Evolutionary conservation across 441 rosid genomes (phyloP).

Genomic region (Populus trichocarpa): DNA sequence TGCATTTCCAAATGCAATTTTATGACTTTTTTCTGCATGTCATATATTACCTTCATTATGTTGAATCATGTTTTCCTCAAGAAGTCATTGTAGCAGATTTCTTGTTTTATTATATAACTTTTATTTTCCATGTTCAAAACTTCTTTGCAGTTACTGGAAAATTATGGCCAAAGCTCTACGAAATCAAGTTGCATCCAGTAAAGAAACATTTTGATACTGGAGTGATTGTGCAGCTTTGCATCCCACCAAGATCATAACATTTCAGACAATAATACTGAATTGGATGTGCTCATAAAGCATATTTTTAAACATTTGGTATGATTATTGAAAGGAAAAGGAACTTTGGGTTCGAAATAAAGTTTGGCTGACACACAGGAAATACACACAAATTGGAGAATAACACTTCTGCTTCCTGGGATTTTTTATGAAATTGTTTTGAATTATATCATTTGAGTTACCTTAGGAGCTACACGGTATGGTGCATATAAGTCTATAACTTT

Average conservation of each 20-base stretch:
- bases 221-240: conserved; percentile 47
- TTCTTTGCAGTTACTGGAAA: conserved; percentile 80
- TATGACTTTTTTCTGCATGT: too few relatives aligned
- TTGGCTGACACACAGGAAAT: not conserved
- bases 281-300: not conserved
- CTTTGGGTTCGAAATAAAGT: not conserved
- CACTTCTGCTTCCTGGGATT: not conserved
- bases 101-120: not conserved
- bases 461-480: not conserved
- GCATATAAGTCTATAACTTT: not conserved
- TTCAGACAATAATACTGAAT: not conserved
- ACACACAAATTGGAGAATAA: not conserved
- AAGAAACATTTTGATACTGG: conserved; percentile 17
- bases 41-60: not conserved
- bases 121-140: not conserved
- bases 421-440: not conserved
- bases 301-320: not conserved
- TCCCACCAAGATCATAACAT: conserved; percentile 16
- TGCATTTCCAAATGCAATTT: not conserved
- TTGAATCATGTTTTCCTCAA: not conserved
- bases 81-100: not conserved
- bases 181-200: conserved; percentile 57
- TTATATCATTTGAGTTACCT: not conserved
- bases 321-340: not conserved
- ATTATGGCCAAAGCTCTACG: conserved; percentile 82